These are phyloP conservation scores for Suillus lakei DNA, from an alignment of 768 basidiomycete genomes.

Conservation along the genomic window DNA sequence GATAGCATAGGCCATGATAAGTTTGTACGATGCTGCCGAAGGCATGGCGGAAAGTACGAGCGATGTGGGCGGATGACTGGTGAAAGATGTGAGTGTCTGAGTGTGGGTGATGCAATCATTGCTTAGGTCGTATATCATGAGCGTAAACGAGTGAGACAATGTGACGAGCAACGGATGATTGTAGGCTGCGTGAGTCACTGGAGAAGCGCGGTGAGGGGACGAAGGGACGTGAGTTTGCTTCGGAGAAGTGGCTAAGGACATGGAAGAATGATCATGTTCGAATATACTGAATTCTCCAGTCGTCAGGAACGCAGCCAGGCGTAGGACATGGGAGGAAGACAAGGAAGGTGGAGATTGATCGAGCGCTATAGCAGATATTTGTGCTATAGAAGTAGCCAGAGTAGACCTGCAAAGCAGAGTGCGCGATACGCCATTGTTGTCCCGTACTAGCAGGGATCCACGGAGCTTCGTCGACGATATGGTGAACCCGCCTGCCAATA, in stretches of 20 bases:
- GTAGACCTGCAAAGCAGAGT: conserved; percentile 50
- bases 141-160: conserved; percentile 66
- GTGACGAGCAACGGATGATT: conserved; percentile 80
- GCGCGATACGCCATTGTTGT: conserved; percentile 33
- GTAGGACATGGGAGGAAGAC: conserved; percentile 32
- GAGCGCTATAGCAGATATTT: conserved; percentile 69
- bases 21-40: conserved; percentile 63
- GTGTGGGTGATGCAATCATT: conserved; percentile 53
- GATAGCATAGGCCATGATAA: conserved; percentile 73
- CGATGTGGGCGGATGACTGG: conserved; percentile 79
- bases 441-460: conserved; percentile 22
- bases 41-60: conserved; percentile 71
- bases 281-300: conserved; percentile 72
- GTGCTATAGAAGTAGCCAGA: conserved; percentile 32
- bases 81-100: conserved; percentile 77
- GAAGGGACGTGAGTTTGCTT: conserved; percentile 55
- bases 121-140: conserved; percentile 76
- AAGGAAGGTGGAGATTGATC: conserved; percentile 72
- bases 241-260: conserved; percentile 43
- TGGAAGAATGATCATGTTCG: conserved; percentile 51
- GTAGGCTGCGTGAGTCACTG: conserved; percentile 70
- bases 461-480: conserved; percentile 46
- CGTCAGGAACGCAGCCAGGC: conserved; percentile 65
- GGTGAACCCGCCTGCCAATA: conserved; percentile 64
- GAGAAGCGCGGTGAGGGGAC: conserved; percentile 43